phyloP scores from a whole-genome alignment of 2,329 filamentous ascomycete genomes.

The Nemania serpens region DNA sequence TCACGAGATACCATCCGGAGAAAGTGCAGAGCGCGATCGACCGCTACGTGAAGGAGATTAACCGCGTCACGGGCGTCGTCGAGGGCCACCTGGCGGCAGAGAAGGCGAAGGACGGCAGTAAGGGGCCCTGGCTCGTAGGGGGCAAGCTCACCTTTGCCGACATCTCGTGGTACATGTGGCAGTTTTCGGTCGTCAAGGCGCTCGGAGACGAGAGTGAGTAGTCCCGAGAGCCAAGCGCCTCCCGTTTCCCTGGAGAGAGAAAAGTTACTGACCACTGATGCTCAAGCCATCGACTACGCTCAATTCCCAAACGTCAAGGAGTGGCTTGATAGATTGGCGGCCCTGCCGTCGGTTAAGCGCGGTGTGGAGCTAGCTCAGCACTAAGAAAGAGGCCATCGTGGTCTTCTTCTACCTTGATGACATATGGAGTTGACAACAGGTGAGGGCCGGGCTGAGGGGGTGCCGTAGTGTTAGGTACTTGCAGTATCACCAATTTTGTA shows the following conservation, averaged over 20 bases:
- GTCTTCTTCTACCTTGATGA: no score
- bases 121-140: conserved; percentile 29
- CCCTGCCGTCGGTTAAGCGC: conserved; percentile 8
- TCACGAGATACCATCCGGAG: conserved; percentile 47
- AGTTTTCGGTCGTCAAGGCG: background rate
- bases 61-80: conserved; percentile 50
- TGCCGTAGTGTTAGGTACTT: no score
- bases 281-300: conserved; percentile 6
- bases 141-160: conserved; percentile 30
- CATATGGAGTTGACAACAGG: no score
- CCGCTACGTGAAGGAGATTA: conserved; percentile 50
- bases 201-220: conserved; percentile 14
- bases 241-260: background rate
- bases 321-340: conserved; percentile 17
- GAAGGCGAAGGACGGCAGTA: conserved; percentile 24
- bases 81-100: conserved; percentile 42
- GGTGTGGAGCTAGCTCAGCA: background rate
- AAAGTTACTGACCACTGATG: background rate
- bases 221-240: no score
- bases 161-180: conserved; percentile 30
- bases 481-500: no score
- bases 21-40: conserved; percentile 48
- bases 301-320: conserved; percentile 21
- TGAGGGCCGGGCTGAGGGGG: no score
- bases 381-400: no score